Percentiles rank a stretch among this genome's conserved stretches.
Evolutionary conservation across 805 yeast species (phyloP).

Genomic region (Candida anglica): DNA sequence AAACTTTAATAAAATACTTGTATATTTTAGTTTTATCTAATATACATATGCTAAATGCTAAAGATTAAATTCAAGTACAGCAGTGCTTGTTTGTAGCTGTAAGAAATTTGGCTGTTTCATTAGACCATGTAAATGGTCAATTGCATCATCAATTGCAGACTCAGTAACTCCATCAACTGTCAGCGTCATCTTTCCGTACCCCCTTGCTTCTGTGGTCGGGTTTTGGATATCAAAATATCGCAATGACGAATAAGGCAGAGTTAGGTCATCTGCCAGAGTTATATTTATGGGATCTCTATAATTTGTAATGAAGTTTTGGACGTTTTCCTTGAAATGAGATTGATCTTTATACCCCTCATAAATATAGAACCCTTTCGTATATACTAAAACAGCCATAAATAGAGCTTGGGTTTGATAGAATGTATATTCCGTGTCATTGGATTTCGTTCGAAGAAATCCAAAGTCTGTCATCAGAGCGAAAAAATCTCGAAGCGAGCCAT

Average conservation of each 20-base stretch:
- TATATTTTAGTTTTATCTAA: not conserved
- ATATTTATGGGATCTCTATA: too few species aligned
- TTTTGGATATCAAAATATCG: conserved; percentile 1
- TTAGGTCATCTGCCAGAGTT: too few species aligned
- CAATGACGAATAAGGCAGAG: not conserved
- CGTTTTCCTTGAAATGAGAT: too few species aligned
- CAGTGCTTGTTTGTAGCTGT: too few species aligned
- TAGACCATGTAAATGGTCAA: not conserved
- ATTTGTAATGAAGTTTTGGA: too few species aligned
- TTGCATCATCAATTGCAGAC: not conserved
- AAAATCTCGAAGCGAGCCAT: conserved; percentile 18
- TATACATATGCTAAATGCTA: not conserved
- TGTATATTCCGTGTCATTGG: too few species aligned
- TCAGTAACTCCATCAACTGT: not conserved
- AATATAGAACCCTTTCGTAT: conserved; percentile 12
- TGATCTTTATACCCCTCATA: conserved; percentile 38
- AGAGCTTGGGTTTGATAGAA: too few species aligned
- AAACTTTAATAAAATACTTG: conserved; percentile 17
- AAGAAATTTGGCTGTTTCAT: too few species aligned
- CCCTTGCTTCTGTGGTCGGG: not conserved
- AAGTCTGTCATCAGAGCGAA: conserved; percentile 19
- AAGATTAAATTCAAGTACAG: not conserved
- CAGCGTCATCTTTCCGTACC: too few species aligned
- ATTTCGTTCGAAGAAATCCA: not conserved
- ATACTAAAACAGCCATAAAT: too few species aligned